Evolutionary conservation across 2,329 filamentous ascomycete species (phyloP), one percentile per base, ranked within the genome.

Genomic region (Neofusicoccum sp.): DNA sequence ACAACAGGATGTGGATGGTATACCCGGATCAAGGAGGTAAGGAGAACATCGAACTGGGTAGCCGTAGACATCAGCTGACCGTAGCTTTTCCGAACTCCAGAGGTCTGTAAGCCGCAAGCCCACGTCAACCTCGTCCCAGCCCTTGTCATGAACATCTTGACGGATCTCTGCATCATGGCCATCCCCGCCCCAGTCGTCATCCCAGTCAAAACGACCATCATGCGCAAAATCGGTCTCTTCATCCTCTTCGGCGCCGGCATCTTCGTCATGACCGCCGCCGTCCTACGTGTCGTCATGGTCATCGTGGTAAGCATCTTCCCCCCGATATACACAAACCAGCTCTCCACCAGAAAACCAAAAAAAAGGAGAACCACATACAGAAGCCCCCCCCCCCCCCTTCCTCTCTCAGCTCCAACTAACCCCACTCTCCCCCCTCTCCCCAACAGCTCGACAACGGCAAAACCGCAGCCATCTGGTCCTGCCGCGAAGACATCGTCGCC

Each of bases 401-500:
- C n/a, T 8, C 41, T 26, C 20, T 11, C 8, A n/a, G 12, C 14
- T 12, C 53, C 38, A 4, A 28, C 20, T 31, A 11, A 36, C 26
- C 36, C 6, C 51, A 14, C 8, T 8, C 47, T 31, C 11, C 16
- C 30, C 60, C 43, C 44, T 40, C 49, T 45, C 33, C 12, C 40
- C 28, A 33, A 56, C 12, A 60, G 64, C 64, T 61, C 26, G 56
- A 62, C 59, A 45, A 62, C 61, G 63, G 64, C 33, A 31, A 63
- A 30, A 65, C 61, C 28, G 63, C 65, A 11, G 74, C 75, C 0
- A 69, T 77, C 20, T 77, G 75, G 75, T 76, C 73, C 3, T 70
- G 73, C 28, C 71, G 74, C 11, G 74, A 77, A 62, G 73, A 75
- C 58, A 69, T 73, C n/a, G 70, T 76, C 6, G 73, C 71, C 3